These are phyloP conservation scores for Yarrowia sp. DNA, from an alignment of 805 yeast species.

Conservation along the genomic window DNA sequence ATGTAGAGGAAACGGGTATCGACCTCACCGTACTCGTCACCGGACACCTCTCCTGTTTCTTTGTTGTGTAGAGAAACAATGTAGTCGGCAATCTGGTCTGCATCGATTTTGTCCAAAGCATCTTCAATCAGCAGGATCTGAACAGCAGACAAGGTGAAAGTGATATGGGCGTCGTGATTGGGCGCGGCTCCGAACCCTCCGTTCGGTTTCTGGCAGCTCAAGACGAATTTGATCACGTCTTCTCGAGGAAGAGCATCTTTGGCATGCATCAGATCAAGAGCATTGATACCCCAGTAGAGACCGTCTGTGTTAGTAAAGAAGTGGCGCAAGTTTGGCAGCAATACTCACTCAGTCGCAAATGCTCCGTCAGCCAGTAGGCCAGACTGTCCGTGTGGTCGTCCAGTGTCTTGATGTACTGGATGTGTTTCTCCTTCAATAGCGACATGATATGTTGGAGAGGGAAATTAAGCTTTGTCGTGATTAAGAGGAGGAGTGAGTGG, in stretches of 20 bases:
- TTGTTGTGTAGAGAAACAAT: slow-evolving; percentile 46
- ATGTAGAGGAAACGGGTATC: slow-evolving; percentile 90
- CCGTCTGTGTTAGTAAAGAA: slow-evolving; percentile 49
- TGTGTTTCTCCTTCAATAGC: slow-evolving; percentile 49
- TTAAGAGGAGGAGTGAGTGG: not conserved
- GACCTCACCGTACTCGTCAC: slow-evolving; percentile 88
- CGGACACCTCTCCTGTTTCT: slow-evolving; percentile 73
- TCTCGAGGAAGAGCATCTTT: slow-evolving; percentile 55
- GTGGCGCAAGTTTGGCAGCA: not conserved
- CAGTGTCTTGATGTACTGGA: slow-evolving; percentile 53
- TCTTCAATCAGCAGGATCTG: slow-evolving; percentile 73
- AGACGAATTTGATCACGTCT: slow-evolving; percentile 66
- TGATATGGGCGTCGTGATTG: slow-evolving; percentile 81
- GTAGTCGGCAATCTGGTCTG: slow-evolving; percentile 40
- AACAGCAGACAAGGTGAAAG: slow-evolving; percentile 81
- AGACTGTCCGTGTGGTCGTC: slow-evolving; percentile 57
- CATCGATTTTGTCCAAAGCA: slow-evolving; percentile 47
- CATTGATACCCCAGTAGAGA: slow-evolving; percentile 90
- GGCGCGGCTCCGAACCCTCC: slow-evolving; percentile 89
- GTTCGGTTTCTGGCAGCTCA: slow-evolving; percentile 52
- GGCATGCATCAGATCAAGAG: slow-evolving; percentile 60
- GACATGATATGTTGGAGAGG: slow-evolving; percentile 11
- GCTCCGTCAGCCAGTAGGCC: slow-evolving; percentile 88
- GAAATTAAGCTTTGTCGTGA: not conserved
- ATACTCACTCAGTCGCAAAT: slow-evolving; percentile 61